Evolutionary conservation across 2,329 filamentous ascomycete species (phyloP).

Genomic region (Talaromyces pinophilus): DNA sequence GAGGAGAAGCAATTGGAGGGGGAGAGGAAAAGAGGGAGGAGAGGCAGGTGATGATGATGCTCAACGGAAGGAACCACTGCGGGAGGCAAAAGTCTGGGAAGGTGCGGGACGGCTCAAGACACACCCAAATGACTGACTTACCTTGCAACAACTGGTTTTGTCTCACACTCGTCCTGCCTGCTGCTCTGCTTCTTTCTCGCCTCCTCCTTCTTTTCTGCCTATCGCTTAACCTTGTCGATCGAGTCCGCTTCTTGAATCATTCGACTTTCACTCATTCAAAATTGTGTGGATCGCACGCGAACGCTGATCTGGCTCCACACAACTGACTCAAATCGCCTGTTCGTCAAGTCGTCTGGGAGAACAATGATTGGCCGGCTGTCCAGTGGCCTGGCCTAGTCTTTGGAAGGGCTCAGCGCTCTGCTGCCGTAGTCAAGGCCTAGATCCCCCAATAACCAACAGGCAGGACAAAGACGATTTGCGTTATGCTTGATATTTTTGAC

Average conservation of each 20-base stretch:
- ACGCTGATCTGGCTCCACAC: slow-evolving; percentile 14
- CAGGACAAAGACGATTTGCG: slow-evolving; percentile 2
- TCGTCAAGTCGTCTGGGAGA: slow-evolving; percentile 3
- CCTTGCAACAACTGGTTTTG: not conserved
- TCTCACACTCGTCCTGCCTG: not conserved
- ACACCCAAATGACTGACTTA: not conserved
- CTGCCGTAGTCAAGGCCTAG: slow-evolving; percentile 11
- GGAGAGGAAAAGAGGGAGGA: not conserved
- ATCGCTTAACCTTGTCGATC: slow-evolving; percentile 12
- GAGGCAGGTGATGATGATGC: slow-evolving; percentile 13
- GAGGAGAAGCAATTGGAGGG: not conserved
- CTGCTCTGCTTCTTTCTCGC: slow-evolving; percentile 1
- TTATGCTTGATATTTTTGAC: not conserved
- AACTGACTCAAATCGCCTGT: slow-evolving; percentile 14
- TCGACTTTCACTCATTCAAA: slow-evolving; percentile 3
- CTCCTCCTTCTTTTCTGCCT: not conserved
- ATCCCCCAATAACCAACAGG: not conserved
- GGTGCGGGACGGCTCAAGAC: slow-evolving; percentile 1
- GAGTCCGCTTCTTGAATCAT: not conserved
- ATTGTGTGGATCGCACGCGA: not conserved
- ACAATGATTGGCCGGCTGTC: slow-evolving; percentile 13
- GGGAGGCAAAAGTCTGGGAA: slow-evolving; percentile 16
- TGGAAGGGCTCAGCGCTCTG: not conserved
- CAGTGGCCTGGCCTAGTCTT: not conserved
- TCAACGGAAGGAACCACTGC: slow-evolving; percentile 4